phyloP scores from a whole-genome alignment of 2,329 filamentous ascomycete species.

The Cercospora sp. region DNA sequence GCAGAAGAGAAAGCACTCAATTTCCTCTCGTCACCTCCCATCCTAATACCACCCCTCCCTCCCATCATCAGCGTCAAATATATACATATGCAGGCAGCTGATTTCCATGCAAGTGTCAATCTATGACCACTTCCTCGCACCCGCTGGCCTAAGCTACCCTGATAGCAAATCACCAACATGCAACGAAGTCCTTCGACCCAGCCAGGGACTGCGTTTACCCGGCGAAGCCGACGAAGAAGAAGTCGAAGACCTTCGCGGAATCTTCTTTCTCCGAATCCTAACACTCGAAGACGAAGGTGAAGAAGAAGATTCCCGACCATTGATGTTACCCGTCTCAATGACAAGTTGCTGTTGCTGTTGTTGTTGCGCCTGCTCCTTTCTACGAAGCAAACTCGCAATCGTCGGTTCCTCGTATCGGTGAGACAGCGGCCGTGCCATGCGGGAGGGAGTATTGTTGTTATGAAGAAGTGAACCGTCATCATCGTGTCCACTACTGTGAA shows the following conservation, averaged over 20 bases:
- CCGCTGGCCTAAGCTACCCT: neutral
- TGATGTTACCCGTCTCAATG: neutral
- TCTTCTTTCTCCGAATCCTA: neutral
- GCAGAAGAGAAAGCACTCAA: neutral
- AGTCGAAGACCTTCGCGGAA: neutral
- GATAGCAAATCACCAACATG: neutral
- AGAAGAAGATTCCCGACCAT: neutral
- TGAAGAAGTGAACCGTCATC: neutral
- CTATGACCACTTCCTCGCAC: neutral
- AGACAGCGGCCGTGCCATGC: neutral
- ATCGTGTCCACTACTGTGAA: neutral
- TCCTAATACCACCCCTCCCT: neutral
- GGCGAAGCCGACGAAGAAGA: neutral
- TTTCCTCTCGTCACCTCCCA: neutral
- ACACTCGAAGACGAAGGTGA: neutral
- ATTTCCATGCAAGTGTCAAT: neutral
- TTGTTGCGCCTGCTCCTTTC: neutral
- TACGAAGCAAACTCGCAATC: slow-evolving; percentile 1
- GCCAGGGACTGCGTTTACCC: neutral
- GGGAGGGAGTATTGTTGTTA: neutral
- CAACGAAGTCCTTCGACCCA: neutral
- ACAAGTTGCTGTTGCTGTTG: neutral
- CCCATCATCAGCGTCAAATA: neutral
- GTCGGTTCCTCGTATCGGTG: neutral
- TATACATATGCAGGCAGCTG: neutral